Conservation (phyloP, 495 filamentous ascomycete genomes). For the Neurospora africana region DNA sequence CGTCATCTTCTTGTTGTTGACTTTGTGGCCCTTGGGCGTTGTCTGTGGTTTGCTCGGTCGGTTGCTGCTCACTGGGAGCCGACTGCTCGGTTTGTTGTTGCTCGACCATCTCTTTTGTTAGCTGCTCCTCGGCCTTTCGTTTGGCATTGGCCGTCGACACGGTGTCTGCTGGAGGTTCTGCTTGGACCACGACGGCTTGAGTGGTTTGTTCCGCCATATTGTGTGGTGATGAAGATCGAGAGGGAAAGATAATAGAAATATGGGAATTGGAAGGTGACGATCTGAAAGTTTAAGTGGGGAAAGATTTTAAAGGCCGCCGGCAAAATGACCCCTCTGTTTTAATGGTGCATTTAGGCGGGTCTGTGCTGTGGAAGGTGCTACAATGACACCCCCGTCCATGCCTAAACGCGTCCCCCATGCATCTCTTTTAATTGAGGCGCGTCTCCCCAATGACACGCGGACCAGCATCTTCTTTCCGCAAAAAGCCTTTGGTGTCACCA, state of each 20-base stretch:
- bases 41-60: background rate
- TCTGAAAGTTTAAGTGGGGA: background rate
- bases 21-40: background rate
- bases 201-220: constrained; percentile 5
- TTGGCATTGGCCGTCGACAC: constrained; percentile 12
- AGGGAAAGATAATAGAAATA: background rate
- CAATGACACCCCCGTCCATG: background rate
- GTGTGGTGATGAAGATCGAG: background rate
- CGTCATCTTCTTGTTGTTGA: background rate
- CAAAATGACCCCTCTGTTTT: background rate
- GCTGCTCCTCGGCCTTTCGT: constrained; percentile 21
- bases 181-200: background rate
- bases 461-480: background rate
- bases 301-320: background rate
- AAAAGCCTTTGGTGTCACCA: background rate
- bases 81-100: constrained; percentile 6
- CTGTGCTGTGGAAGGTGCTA: background rate
- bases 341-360: background rate
- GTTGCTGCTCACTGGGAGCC: constrained; percentile 1
- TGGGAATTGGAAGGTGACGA: background rate
- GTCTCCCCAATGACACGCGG: constrained; percentile 11
- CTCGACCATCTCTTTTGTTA: constrained; percentile 8
- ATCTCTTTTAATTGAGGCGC: constrained; percentile 16
- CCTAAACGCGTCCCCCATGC: constrained; percentile 10
- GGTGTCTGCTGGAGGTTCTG: background rate